Evolutionary conservation across 805 yeast genomes (phyloP), one percentile per base, ranked within the genome.

Genomic region (Starmerella geochares): DNA sequence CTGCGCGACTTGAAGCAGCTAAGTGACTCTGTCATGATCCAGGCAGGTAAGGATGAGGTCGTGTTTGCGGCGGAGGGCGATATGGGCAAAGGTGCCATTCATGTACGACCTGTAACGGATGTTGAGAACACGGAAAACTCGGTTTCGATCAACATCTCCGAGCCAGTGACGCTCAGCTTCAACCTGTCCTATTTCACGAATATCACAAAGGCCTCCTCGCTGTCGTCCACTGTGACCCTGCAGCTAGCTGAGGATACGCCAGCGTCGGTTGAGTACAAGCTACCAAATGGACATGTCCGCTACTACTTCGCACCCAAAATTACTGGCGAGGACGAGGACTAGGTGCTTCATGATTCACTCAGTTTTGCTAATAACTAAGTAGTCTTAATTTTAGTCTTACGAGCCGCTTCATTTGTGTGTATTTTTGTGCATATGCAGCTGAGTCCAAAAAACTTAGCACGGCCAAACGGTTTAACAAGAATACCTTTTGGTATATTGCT

Each of bases 251-350:
- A 83, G 62, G 86, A 84, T 65, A 81, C 92, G 14, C 98, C 98
- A 29, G 95, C 96, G 37, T 72, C 87, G 66, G 86, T 92, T 64
- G 96, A 90, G 71, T 92, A 82, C 71, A 83, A 82, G 68, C 74
- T 92, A 64, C 81, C 86, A 55, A 83, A 90, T 67, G 98, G 98
- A 48, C 85, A 86, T 69, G 74, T 92, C 67, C 82, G 95, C 67
- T 92, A 84, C 78, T 92, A 85, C 77, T 77, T 92, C 67, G 98
- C 98, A 60, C 98, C 98, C 53, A 90, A 92, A 76, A 86, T 92
- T 66, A 54, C 53, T 38, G 48, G 48, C 45, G 95, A 84, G 58
- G 97, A 60, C 37, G 61, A 88, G 56, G 95, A 85, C 56, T 92
- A 84, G 57, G 21, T 20, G 19, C n/a, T 31, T 25, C 28, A 10